Evolutionary conservation across 441 rosid species (phyloP).

Genomic region (Adansonia grandidieri): DNA sequence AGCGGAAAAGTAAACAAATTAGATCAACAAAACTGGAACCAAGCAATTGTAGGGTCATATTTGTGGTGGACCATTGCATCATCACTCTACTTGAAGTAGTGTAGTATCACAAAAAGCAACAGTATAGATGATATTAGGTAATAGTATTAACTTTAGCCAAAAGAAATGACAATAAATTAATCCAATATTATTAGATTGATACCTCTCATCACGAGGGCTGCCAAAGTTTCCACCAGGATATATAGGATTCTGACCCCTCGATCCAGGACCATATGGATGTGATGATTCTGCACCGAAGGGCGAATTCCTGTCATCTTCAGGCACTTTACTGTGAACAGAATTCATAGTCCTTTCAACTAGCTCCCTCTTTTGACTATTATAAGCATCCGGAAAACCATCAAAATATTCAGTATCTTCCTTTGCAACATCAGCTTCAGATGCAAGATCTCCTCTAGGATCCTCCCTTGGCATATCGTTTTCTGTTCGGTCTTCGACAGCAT

Average conservation of each 20-base stretch:
- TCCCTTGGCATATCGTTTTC: slow-evolving; percentile 43
- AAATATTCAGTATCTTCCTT: slow-evolving; percentile 41
- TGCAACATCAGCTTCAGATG: slow-evolving; percentile 42
- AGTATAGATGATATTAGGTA: background rate
- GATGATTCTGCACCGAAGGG: slow-evolving; percentile 41
- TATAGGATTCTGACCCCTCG: slow-evolving; percentile 44
- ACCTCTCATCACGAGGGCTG: slow-evolving; percentile 59
- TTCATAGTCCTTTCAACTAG: slow-evolving; percentile 40
- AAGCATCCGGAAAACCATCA: slow-evolving; percentile 45
- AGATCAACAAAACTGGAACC: background rate
- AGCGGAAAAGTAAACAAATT: slow-evolving; percentile 1
- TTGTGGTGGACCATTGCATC: background rate
- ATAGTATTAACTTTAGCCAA: background rate
- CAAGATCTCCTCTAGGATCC: slow-evolving; percentile 43
- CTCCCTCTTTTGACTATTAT: slow-evolving; percentile 51
- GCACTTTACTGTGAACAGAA: slow-evolving; percentile 45
- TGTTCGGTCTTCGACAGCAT: slow-evolving; percentile 42
- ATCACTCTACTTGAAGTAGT: background rate
- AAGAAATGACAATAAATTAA: slow-evolving; percentile 1
- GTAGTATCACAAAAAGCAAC: background rate
- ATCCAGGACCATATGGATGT: slow-evolving; percentile 38
- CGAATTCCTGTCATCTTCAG: slow-evolving; percentile 49
- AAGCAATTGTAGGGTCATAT: background rate
- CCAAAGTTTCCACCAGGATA: slow-evolving; percentile 44
- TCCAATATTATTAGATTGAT: slow-evolving; percentile 16